A percentile compares a stretch with the other conserved stretches of the same genome.
These are phyloP conservation scores for Penicillium crustosum DNA, from an alignment of 2,329 filamentous ascomycete genomes.

Conservation along the genomic window DNA sequence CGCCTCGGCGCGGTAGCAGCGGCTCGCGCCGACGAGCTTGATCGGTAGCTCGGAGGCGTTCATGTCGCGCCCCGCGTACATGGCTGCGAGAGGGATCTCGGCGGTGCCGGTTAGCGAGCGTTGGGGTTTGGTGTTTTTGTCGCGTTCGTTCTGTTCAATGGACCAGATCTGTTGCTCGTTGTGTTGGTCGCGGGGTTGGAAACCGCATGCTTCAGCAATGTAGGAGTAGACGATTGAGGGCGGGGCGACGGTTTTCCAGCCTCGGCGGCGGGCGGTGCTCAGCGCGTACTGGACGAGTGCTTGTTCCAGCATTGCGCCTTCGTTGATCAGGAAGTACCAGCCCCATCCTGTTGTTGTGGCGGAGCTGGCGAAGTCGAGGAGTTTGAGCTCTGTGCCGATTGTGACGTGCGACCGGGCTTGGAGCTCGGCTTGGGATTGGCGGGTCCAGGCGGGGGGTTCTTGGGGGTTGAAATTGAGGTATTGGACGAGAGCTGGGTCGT, in stretches of 20 bases:
- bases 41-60: constrained; percentile 67
- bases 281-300: constrained; percentile 87
- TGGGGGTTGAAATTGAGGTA: constrained; percentile 75
- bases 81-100: constrained; percentile 89
- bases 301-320: constrained; percentile 90
- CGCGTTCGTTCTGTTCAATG: constrained; percentile 65
- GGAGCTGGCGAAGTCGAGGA: constrained; percentile 86
- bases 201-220: constrained; percentile 87
- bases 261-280: constrained; percentile 66
- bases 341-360: constrained; percentile 89
- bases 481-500: constrained; percentile 63
- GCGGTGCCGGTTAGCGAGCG: constrained; percentile 82
- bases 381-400: constrained; percentile 78
- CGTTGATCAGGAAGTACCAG: constrained; percentile 94
- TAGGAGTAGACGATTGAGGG: constrained; percentile 90
- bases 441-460: constrained; percentile 36
- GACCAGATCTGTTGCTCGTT: constrained; percentile 91
- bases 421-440: constrained; percentile 22
- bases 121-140: constrained; percentile 62
- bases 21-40: constrained; percentile 77
- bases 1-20: constrained; percentile 95
- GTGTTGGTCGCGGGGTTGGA: constrained; percentile 85
- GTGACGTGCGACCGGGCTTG: constrained; percentile 71
- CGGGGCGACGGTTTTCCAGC: constrained; percentile 79
- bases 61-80: constrained; percentile 74